Evolutionary conservation across 176 grass and related monocot species (phyloP).

Genomic region (Leersia perrieri): DNA sequence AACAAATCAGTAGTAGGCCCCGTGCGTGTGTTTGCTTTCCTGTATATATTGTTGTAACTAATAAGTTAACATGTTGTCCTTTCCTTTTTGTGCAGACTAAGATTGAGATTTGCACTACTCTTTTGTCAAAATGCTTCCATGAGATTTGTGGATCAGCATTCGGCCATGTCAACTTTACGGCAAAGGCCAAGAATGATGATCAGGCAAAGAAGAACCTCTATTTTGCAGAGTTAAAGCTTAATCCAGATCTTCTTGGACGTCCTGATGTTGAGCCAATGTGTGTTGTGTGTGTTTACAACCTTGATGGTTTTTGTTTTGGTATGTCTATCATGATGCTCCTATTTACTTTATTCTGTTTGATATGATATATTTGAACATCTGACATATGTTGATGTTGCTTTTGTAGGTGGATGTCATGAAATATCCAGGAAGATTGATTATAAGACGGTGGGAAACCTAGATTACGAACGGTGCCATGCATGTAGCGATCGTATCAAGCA

Average conservation of each 20-base stretch:
- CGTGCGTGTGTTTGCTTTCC: too few species aligned
- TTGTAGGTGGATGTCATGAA: background rate
- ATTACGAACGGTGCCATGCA: background rate
- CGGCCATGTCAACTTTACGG: too few species aligned
- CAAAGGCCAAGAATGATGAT: too few species aligned
- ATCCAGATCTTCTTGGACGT: background rate
- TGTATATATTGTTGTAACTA: too few species aligned
- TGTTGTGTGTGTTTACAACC: background rate
- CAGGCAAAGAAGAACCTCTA: background rate
- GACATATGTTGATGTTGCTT: background rate
- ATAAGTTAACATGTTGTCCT: too few species aligned
- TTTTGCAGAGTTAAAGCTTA: conserved; percentile 3
- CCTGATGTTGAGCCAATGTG: background rate
- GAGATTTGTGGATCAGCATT: too few species aligned
- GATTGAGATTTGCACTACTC: too few species aligned
- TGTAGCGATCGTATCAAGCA: background rate
- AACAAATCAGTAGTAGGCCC: too few species aligned
- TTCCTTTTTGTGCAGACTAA: too few species aligned
- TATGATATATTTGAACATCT: background rate
- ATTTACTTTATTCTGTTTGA: background rate
- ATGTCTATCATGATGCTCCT: background rate
- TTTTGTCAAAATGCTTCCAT: too few species aligned
- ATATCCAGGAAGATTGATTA: background rate
- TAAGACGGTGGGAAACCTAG: background rate
- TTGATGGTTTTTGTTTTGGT: conserved; percentile 7